Evolutionary conservation across 208 protist genomes (phyloP), one percentile per base, ranked within the genome.

Genomic region (Herpetomonas samuelpessoai): DNA sequence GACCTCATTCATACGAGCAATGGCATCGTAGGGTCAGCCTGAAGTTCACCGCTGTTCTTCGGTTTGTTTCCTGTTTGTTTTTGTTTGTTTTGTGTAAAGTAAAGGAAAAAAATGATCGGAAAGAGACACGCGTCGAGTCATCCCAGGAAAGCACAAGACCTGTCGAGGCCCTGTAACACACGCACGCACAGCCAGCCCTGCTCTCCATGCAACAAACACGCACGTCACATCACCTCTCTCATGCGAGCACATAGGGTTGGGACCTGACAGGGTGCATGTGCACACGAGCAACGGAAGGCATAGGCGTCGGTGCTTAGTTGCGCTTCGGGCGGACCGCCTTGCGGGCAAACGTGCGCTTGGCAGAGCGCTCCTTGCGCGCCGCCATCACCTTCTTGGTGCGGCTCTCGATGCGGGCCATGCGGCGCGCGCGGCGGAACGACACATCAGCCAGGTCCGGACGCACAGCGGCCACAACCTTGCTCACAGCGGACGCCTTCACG

Each of bases 371-470:
- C 86, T 93, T 93, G 78, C 82, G 81, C 39, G 82, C 82, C 31
- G 79, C 86, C 12, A 47, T 31, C 21, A 93, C 77, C 75, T 88
- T 88, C 46, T 59, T 65, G 49, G 75, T 82, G 81, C 76, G 82
- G 63, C 62, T 74, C 29, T 60, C 51, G 30, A 88, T 78, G 71
- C 53, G 60, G 14, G 86, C 80, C 61, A 93, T 71, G 68, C 82
- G 81, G 65, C 78, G 79, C 19, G 86, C 86, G 60, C 86, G 86
- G 75, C 86, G 86, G 78, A 86, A 93, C 21, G 80, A 61, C 50
- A 88, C 68, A 52, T 86, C 75, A 18, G 83, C 83, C 39, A 90
- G 86, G 74, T 93, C 86, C 57, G 86, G 86, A 62, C 86, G 86
- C 30, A 93, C 74, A 12, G 77, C 76, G 28, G 82, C 80, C n/a